These are phyloP conservation scores for Daldinia bambusicola DNA, from an alignment of 495 filamentous ascomycete genomes.

Conservation along the genomic window DNA sequence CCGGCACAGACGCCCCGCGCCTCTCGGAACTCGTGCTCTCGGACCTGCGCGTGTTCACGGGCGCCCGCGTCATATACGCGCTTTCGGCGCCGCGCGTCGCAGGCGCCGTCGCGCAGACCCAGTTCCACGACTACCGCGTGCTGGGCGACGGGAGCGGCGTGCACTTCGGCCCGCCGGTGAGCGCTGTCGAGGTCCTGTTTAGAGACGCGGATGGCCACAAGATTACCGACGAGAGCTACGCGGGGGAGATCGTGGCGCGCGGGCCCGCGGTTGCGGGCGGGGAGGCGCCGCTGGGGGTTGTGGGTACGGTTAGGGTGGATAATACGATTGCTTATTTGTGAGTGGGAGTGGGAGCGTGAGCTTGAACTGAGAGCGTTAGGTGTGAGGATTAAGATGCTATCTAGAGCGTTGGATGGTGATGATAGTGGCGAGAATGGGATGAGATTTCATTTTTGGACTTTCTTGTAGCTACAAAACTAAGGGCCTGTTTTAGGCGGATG, in stretches of 20 bases:
- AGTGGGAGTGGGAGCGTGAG: neutral
- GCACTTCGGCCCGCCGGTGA: conserved; percentile 87
- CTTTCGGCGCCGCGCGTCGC: conserved; percentile 83
- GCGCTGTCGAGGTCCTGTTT: conserved; percentile 79
- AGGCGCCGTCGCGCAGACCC: conserved; percentile 84
- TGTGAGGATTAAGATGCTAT: neutral
- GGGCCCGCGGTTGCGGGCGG: conserved; percentile 75
- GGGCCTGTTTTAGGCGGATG: neutral
- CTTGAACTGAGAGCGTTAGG: neutral
- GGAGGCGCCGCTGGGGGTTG: conserved; percentile 67
- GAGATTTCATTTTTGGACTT: conserved; percentile 3
- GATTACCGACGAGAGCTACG: conserved; percentile 65
- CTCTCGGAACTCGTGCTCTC: conserved; percentile 74
- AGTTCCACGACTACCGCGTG: conserved; percentile 86
- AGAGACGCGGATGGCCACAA: conserved; percentile 67
- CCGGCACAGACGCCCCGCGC: conserved; percentile 60
- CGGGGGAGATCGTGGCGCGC: conserved; percentile 73
- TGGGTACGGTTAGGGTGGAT: conserved; percentile 64
- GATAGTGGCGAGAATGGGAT: neutral
- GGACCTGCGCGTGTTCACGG: conserved; percentile 81
- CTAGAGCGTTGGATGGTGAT: neutral
- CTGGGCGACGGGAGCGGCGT: conserved; percentile 60
- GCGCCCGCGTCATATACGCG: conserved; percentile 84
- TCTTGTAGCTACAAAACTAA: neutral
- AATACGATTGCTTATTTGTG: conserved; percentile 63